Base-by-base conservation (phyloP, 2,329 filamentous ascomycete genomes). In the Arthrinium puccinioides region DNA sequence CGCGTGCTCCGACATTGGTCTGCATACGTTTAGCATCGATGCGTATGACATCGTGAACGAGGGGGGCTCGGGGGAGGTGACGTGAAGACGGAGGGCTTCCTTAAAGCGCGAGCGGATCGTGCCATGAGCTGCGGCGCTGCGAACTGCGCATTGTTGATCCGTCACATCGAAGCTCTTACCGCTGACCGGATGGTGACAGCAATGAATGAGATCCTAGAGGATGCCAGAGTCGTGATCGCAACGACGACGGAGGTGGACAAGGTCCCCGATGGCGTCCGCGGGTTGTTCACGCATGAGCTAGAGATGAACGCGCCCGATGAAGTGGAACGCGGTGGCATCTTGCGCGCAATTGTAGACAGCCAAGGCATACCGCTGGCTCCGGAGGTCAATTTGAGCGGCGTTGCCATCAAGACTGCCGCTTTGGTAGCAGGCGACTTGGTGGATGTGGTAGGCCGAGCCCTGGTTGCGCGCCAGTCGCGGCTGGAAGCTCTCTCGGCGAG, bases 181-280 rank as follows among this genome's bases (percentile, higher is more conserved):
- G 88, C 89, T 0, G 92, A 97, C 56, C 78, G 90, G 25, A 96
- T 97, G 69, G 79, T 87, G 14, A 76, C 83, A 4, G 85, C 87
- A 0, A 70, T 98, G 54, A 85, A 87, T 54, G 86, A 94, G 43
- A 81, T 97, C 3, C 63, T 96, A 16, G 70, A 76, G n/a, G 82
- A 84, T 32, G 79, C 80, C 4, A 72, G 92, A 38, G 86, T 97
- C 3, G 64, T 98, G 18, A 81, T 98, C 49, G 90, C 92, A 1
- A 98, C 92, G 0, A 96, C 90, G 0, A 95, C 88, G 6, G 90
- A 97, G 48, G 80, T 96, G 1, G 92, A 97, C 55, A 94, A 97
- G 59, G 78, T 98, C 2, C 86, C 90, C 0, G 89, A 96, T 51
- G 85, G 85, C 1, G 81, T 97, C 15, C 79, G 92, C 37, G 87